phyloP scores from a whole-genome alignment of 768 basidiomycete species.

The Tricholoma flavovirens region DNA sequence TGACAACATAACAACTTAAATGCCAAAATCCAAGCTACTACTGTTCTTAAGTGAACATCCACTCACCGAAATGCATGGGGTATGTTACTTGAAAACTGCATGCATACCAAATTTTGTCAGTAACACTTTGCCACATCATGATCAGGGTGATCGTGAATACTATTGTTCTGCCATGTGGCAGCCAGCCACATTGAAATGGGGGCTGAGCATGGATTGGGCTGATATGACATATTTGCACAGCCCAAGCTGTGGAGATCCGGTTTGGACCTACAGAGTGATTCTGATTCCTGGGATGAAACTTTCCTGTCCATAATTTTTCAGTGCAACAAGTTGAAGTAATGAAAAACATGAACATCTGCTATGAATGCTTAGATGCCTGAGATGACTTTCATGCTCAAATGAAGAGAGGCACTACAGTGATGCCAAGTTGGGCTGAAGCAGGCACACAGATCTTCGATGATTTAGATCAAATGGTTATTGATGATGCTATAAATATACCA shows the following conservation, averaged over 20 bases:
- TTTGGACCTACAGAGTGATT: constrained; percentile 16
- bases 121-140: constrained; percentile 19
- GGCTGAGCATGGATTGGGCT: too few species aligned
- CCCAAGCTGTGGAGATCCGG: too few species aligned
- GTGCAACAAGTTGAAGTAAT: constrained; percentile 15
- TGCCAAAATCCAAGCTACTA: not conserved
- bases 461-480: too few species aligned
- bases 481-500: too few species aligned
- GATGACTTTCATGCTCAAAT: too few species aligned
- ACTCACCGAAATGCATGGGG: constrained; percentile 11
- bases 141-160: constrained; percentile 26
- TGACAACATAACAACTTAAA: too few species aligned
- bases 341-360: constrained; percentile 21
- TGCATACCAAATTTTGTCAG: constrained; percentile 27
- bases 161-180: constrained; percentile 29
- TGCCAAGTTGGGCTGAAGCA: too few species aligned
- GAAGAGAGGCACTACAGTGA: too few species aligned
- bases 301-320: constrained; percentile 15
- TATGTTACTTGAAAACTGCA: not conserved
- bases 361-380: constrained; percentile 26
- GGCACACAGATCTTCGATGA: too few species aligned
- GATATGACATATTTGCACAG: constrained; percentile 28
- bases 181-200: too few species aligned
- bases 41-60: too few species aligned
- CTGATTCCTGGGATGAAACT: constrained; percentile 19